Evolutionary conservation across 225 moss, liverwort and hornwort genomes (phyloP).

Genomic region (Takakia lepidozioides): DNA sequence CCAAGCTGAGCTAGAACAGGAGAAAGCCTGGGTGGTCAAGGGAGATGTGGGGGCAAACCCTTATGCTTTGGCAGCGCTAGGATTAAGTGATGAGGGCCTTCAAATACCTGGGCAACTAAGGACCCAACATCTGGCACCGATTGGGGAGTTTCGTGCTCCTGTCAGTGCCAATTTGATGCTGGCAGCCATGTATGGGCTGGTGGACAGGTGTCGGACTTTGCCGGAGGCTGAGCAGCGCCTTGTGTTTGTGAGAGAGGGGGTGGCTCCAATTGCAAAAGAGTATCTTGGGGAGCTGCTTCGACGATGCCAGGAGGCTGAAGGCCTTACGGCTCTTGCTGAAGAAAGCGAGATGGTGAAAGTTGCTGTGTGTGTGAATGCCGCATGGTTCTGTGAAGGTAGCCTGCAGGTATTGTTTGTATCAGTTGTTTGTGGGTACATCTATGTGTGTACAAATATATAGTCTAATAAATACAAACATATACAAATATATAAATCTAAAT

Average conservation of each 20-base stretch:
- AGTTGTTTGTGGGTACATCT: not conserved
- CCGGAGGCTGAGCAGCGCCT: slow-evolving; percentile 62
- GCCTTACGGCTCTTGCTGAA: slow-evolving; percentile 51
- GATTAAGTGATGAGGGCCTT: slow-evolving; percentile 14
- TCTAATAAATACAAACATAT: not conserved
- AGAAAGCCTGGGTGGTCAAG: slow-evolving; percentile 63
- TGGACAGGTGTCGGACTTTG: slow-evolving; percentile 81
- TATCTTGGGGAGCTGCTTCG: slow-evolving; percentile 62
- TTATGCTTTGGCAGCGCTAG: not conserved
- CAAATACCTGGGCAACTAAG: slow-evolving; percentile 3
- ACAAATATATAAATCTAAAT: too few species aligned
- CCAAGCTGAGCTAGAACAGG: slow-evolving; percentile 37
- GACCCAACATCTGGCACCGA: slow-evolving; percentile 4
- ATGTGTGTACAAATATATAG: not conserved
- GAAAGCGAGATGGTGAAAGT: slow-evolving; percentile 65
- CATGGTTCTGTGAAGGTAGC: slow-evolving; percentile 55
- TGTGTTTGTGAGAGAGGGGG: slow-evolving; percentile 57
- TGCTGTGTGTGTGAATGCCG: slow-evolving; percentile 73
- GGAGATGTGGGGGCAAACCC: slow-evolving; percentile 7
- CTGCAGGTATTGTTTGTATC: slow-evolving; percentile 27
- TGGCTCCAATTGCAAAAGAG: slow-evolving; percentile 54
- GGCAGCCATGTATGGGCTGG: slow-evolving; percentile 72
- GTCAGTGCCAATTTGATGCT: slow-evolving; percentile 52
- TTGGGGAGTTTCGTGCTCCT: slow-evolving; percentile 48
- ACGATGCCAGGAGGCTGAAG: slow-evolving; percentile 61